Conservation (phyloP, 441 rosid genomes). For the Bocquillonia castaneifolia region DNA sequence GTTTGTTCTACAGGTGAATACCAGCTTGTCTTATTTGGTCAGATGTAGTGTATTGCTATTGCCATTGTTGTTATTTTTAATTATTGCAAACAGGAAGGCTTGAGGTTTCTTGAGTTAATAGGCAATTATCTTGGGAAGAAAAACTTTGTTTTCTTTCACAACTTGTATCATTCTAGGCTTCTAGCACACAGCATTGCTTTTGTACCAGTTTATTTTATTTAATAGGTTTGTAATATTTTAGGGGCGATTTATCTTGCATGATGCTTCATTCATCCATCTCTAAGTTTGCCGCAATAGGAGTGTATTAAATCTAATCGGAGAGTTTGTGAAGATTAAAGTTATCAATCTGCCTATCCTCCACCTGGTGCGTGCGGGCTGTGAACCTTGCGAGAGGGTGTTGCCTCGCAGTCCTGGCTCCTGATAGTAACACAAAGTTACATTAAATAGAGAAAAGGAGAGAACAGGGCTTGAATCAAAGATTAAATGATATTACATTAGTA, state of each 20-base stretch:
- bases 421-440: too few species aligned
- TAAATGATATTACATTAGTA: too few species aligned
- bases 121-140: neutral
- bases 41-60: neutral
- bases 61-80: neutral
- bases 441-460: too few species aligned
- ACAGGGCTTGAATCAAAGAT: too few species aligned
- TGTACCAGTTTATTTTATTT: neutral
- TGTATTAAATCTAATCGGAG: neutral
- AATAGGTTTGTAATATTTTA: neutral
- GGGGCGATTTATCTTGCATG: neutral
- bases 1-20: conserved; percentile 20
- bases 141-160: neutral
- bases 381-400: neutral
- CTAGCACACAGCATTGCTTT: neutral
- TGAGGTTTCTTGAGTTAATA: conserved; percentile 7
- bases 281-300: neutral
- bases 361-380: too few species aligned
- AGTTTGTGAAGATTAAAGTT: neutral
- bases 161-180: conserved; percentile 4
- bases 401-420: too few species aligned
- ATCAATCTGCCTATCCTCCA: too few species aligned
- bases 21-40: conserved; percentile 9
- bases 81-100: conserved; percentile 2
- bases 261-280: neutral